phyloP scores from a whole-genome alignment of 2,329 filamentous ascomycete species.

The Huntiella decipiens region DNA sequence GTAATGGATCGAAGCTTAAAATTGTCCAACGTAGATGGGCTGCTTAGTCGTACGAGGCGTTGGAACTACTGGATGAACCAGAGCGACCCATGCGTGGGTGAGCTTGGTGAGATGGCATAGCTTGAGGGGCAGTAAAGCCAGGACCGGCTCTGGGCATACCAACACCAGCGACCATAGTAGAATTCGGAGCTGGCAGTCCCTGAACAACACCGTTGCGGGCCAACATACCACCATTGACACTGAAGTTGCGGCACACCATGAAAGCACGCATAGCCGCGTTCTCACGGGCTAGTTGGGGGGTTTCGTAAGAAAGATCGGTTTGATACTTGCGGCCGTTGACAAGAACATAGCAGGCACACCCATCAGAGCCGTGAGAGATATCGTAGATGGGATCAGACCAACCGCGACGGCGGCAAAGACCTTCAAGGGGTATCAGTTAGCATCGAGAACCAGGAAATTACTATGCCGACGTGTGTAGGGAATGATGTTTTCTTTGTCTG shows the following conservation, averaged over 20 bases:
- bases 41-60: constrained; percentile 35
- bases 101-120: not conserved
- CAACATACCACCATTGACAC: constrained; percentile 85
- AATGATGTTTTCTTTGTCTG: too few relatives aligned
- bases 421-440: constrained; percentile 27
- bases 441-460: too few relatives aligned
- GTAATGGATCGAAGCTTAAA: not conserved
- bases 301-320: constrained; percentile 70
- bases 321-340: constrained; percentile 96
- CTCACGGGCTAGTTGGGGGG: constrained; percentile 68
- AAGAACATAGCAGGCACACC: constrained; percentile 76
- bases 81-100: constrained; percentile 10
- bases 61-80: constrained; percentile 32
- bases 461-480: too few relatives aligned
- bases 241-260: constrained; percentile 95
- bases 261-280: constrained; percentile 91
- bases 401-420: constrained; percentile 82
- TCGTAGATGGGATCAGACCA: constrained; percentile 87
- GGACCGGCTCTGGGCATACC: not conserved
- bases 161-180: constrained; percentile 13
- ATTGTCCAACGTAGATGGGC: not conserved
- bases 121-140: not conserved
- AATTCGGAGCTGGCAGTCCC: constrained; percentile 38
- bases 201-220: constrained; percentile 50
- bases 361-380: constrained; percentile 51